Evolutionary conservation across 1,284 basidiomycete species (phyloP).

Genomic region (Ustilago sp.): DNA sequence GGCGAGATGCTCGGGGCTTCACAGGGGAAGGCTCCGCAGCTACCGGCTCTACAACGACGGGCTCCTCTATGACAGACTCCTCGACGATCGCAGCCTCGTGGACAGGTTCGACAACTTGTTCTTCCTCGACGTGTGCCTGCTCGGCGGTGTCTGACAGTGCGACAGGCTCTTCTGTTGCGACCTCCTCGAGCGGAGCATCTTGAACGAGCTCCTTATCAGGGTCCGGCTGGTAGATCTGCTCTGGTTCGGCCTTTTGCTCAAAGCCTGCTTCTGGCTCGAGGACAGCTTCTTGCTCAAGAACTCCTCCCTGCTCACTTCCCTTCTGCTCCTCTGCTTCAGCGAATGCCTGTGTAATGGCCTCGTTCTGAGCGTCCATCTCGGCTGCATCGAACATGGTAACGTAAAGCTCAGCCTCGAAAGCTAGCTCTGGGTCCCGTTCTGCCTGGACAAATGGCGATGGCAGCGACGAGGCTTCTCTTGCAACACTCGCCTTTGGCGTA

Average conservation of each 20-base stretch:
- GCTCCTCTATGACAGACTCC: background rate
- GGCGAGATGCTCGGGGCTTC: constrained; percentile 27
- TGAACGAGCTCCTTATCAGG: background rate
- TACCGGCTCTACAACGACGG: background rate
- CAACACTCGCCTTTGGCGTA: constrained; percentile 6
- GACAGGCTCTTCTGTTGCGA: constrained; percentile 3
- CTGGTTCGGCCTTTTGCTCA: background rate
- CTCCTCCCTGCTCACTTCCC: background rate
- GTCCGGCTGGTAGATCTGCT: background rate
- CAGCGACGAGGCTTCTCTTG: constrained; percentile 3
- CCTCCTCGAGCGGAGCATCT: background rate
- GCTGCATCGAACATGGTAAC: constrained; percentile 41
- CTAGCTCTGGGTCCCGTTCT: background rate
- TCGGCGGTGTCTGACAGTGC: background rate
- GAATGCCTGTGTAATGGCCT: constrained; percentile 21
- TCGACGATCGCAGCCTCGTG: background rate
- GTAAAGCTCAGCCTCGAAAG: constrained; percentile 37
- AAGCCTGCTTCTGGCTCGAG: background rate
- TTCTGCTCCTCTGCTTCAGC: constrained; percentile 6
- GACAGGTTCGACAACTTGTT: constrained; percentile 1
- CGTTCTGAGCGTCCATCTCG: constrained; percentile 32
- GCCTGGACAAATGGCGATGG: background rate
- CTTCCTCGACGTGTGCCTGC: background rate
- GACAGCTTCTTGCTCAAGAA: background rate
- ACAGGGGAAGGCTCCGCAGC: constrained; percentile 4